Conservation (phyloP, 371 early-diverging fungal species). For the Circinella umbellata region DNA sequence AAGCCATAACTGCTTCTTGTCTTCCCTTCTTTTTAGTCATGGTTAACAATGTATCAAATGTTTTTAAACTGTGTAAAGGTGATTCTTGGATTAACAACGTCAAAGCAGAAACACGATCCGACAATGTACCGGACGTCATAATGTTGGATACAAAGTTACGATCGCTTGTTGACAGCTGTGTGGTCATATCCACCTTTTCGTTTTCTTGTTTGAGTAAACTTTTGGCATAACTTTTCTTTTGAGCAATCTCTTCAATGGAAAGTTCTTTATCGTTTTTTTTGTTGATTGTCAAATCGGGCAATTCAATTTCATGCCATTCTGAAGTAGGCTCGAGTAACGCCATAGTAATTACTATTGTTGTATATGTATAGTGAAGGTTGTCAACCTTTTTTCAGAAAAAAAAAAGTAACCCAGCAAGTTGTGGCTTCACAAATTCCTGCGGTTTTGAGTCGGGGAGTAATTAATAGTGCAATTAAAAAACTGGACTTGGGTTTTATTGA, state of each 20-base stretch:
- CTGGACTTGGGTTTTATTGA: too few species aligned
- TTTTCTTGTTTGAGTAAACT: constrained; percentile 73
- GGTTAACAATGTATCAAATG: constrained; percentile 80
- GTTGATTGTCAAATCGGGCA: constrained; percentile 36
- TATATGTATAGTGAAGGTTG: neutral
- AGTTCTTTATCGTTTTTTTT: constrained; percentile 30
- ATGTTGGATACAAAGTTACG: constrained; percentile 86
- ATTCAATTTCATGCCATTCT: constrained; percentile 53
- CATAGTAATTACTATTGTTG: neutral
- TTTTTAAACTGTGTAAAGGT: constrained; percentile 82
- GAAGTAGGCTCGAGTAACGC: constrained; percentile 49
- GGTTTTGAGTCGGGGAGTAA: too few species aligned
- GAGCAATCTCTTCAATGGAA: constrained; percentile 41
- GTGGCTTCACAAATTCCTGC: too few species aligned
- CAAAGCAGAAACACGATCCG: constrained; percentile 92
- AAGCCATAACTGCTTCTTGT: constrained; percentile 84
- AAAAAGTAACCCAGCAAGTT: neutral
- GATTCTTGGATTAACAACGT: constrained; percentile 92
- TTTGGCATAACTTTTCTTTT: constrained; percentile 64
- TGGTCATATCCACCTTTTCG: constrained; percentile 64
- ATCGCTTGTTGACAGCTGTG: constrained; percentile 73
- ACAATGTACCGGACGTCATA: constrained; percentile 88
- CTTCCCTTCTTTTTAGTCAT: constrained; percentile 92
- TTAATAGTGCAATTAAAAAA: too few species aligned
- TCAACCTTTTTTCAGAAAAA: neutral